Evolutionary conservation across 371 early-diverging fungal species (phyloP), one percentile per base, ranked within the genome.

Genomic region (Haplosporangium sp.): DNA sequence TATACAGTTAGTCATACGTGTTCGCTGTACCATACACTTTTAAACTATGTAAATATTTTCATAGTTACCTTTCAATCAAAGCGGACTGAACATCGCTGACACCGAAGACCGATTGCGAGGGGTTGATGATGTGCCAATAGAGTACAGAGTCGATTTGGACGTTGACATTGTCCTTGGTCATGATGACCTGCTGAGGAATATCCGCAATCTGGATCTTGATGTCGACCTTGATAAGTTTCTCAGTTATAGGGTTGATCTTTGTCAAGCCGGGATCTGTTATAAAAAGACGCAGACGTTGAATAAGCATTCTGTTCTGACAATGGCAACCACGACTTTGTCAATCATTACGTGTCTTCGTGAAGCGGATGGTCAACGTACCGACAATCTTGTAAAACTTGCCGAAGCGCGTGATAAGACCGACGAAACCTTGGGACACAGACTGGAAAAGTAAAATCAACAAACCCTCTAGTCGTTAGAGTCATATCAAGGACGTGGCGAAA

Each of bases 211-310:
- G 81, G 59, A 83, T 81, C 73, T 81, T 83, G 59, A 81, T 66
- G 36, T 83, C 74, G 14, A 95, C 90, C 41, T 68, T 79, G n/a
- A 67, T 55, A 20, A 95, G 63, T 10, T 62, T 60, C 71, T 96
- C 97, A 0, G 95, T 92, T 23, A 90, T 37, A 0, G 89, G 87
- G 76, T 97, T 97, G 62, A 96, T 90, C 62, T 86, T 83, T 43
- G 93, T 89, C 63, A 96, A 79, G 1, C 97, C 97, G 21, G 97
- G 96, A 74, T 96, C 95, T 4, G n/a, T n/a, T n/a, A n/a, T n/a
- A n/a, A n/a, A n/a, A n/a, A n/a, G n/a, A n/a, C n/a, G n/a, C n/a
- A n/a, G n/a, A n/a, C n/a, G n/a, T n/a, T n/a, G n/a, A n/a, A n/a
- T n/a, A n/a, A n/a, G n/a, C n/a, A n/a, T n/a, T n/a, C n/a, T n/a